Base-by-base conservation (phyloP, 129 eudicot species). In the Daucus carota region DNA sequence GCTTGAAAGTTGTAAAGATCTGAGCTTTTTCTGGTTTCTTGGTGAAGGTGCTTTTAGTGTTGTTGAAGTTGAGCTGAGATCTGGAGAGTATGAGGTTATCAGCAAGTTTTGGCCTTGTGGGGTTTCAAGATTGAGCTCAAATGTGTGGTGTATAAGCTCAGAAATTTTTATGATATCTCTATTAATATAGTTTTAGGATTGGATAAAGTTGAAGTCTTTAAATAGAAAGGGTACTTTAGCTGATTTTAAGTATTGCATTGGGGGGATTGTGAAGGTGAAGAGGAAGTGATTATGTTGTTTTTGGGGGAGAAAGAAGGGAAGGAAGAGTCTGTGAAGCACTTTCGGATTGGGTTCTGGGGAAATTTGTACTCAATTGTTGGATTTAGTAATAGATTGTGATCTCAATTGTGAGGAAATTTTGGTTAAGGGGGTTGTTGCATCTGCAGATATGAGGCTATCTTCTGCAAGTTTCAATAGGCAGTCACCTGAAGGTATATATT, bases 401-500 rank as follows among this genome's bases (percentile, higher is more conserved):
- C 66, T 66, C 46, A 45, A 15, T 77, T 26, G 32, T 44, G 33
- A 22, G 45, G 29, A 8, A 29, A 44, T 5, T 76, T 76, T 65
- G 32, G 38, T 59, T 65, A 7, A 62, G 38, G 8, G 28, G 79
- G 59, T 33, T 38, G 13, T 59, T 74, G 38, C 72, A 70, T 75
- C 76, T 78, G 78, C 82, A 74, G 68, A 72, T 22, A 85, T 85
- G 88, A 85, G 76, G 41, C 66, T 75, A 32, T 83, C 83, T 43
- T 82, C 89, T 66, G 45, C 62, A 69, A 81, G 81, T 65, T 82
- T 85, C n/a, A 44, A 70, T 75, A 83, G 82, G 65, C 89, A 82
- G 77, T 74, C 86, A 38, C 82, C 83, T 74, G 84, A 85, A 81
- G 88, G 88, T 84, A 84, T 22, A 84, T 78, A 22, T 74, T 66